phyloP scores from a whole-genome alignment of 805 yeast species.

The Starmera pachycereana region DNA sequence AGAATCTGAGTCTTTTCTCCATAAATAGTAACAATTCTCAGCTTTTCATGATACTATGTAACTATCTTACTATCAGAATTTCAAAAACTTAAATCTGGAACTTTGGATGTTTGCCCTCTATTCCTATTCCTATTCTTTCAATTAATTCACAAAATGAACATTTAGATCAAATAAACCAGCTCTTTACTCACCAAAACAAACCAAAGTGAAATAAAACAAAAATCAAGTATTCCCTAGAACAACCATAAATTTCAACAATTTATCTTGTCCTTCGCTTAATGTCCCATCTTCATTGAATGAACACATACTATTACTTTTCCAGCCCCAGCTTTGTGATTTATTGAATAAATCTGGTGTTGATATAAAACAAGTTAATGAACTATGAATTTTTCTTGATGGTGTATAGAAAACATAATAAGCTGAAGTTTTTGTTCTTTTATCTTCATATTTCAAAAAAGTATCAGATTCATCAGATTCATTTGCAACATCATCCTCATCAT shows the following conservation, averaged over 20 bases:
- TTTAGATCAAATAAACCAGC: too few species aligned
- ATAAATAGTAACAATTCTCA: too few species aligned
- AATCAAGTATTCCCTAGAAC: slow-evolving; percentile 33
- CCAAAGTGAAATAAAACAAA: too few species aligned
- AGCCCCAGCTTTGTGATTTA: slow-evolving; percentile 50
- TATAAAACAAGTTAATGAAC: slow-evolving; percentile 40
- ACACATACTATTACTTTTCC: slow-evolving; percentile 48
- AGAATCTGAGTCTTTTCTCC: too few species aligned
- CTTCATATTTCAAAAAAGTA: slow-evolving; percentile 33
- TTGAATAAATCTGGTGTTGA: slow-evolving; percentile 45
- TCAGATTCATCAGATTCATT: slow-evolving; percentile 1
- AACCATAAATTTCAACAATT: slow-evolving; percentile 37
- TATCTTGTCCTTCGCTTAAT: slow-evolving; percentile 32
- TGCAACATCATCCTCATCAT: slow-evolving; percentile 15
- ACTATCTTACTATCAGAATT: too few species aligned
- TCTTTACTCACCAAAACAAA: not conserved
- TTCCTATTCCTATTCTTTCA: too few species aligned
- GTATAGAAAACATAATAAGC: slow-evolving; percentile 47
- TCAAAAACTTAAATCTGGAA: too few species aligned
- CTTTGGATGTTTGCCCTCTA: too few species aligned
- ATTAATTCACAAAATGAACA: too few species aligned
- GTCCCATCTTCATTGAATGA: slow-evolving; percentile 39
- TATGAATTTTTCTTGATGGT: slow-evolving; percentile 36
- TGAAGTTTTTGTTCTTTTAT: slow-evolving; percentile 32
- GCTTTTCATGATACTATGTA: too few species aligned